These are phyloP conservation scores for Mortierella claussenii DNA, from an alignment of 192 early-diverging fungal genomes.

Conservation along the genomic window DNA sequence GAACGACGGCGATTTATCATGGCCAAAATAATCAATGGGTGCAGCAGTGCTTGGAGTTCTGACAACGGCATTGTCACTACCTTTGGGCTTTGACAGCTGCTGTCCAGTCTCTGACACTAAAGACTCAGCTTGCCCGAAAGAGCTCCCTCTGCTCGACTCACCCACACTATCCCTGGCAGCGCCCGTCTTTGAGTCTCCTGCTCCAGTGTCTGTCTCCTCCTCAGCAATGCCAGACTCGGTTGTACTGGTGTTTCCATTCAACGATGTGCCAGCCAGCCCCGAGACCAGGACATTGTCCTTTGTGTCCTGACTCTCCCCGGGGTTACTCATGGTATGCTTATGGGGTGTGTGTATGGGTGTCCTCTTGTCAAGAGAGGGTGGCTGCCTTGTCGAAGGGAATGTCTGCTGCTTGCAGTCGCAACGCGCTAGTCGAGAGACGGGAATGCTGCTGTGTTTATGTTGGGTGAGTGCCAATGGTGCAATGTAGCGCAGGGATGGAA, in stretches of 20 bases:
- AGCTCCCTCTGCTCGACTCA: not conserved
- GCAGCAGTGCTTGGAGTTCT: not conserved
- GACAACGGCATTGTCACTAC: not conserved
- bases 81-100: not conserved
- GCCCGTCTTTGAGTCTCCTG: too few relatives aligned
- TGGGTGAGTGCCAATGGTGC: not conserved
- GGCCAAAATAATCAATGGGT: not conserved
- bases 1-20: not conserved
- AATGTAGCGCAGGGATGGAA: not conserved
- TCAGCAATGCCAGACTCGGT: not conserved
- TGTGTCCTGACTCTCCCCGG: not conserved
- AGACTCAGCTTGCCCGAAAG: too few relatives aligned
- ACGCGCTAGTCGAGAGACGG: too few relatives aligned
- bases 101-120: too few relatives aligned
- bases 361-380: not conserved
- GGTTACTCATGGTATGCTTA: not conserved
- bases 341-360: not conserved
- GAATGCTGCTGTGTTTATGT: not conserved
- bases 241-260: not conserved
- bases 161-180: not conserved
- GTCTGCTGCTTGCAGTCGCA: too few relatives aligned
- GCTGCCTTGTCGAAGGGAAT: too few relatives aligned
- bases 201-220: too few relatives aligned
- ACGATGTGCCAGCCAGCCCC: not conserved
- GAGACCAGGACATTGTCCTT: constrained; percentile 13